Conservation (phyloP, 2,329 filamentous ascomycete species). For the Samsoniella hepiali region DNA sequence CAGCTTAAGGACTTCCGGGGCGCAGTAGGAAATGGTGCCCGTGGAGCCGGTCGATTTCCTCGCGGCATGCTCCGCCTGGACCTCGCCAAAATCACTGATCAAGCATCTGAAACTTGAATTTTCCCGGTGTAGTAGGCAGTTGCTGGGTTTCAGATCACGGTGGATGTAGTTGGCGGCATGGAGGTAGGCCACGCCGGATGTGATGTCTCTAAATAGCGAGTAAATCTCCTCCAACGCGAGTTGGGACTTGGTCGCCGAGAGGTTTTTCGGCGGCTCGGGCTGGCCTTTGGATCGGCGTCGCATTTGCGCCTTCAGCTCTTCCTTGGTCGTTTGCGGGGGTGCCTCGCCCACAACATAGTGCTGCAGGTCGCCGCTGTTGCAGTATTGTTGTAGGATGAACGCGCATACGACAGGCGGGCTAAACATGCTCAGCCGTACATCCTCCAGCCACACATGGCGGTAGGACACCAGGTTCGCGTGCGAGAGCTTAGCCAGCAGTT, state of each 20-base stretch:
- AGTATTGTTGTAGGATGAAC: slow-evolving; percentile 97
- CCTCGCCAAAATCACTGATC: slow-evolving; percentile 97
- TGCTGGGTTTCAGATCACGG: slow-evolving; percentile 91
- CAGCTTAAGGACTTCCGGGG: slow-evolving; percentile 81
- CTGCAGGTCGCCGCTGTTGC: slow-evolving; percentile 88
- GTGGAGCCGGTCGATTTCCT: slow-evolving; percentile 91
- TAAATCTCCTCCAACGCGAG: slow-evolving; percentile 87
- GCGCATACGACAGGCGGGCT: slow-evolving; percentile 89
- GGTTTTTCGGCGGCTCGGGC: slow-evolving; percentile 56
- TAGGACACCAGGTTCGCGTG: slow-evolving; percentile 97
- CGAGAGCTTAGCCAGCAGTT: slow-evolving; percentile 83
- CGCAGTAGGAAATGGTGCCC: slow-evolving; percentile 96
- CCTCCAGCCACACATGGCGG: slow-evolving; percentile 94
- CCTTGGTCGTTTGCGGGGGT: slow-evolving; percentile 64
- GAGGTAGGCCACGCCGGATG: slow-evolving; percentile 83
- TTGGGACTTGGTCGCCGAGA: slow-evolving; percentile 40
- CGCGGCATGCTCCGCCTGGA: slow-evolving; percentile 76
- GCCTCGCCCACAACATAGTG: slow-evolving; percentile 74
- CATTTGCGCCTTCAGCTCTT: slow-evolving; percentile 85
- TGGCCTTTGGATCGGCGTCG: slow-evolving; percentile 78
- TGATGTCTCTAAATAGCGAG: slow-evolving; percentile 93
- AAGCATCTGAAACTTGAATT: slow-evolving; percentile 72
- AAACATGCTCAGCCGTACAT: slow-evolving; percentile 79
- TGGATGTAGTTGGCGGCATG: slow-evolving; percentile 93
- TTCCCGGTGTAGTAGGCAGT: slow-evolving; percentile 82